Evolutionary conservation across 768 basidiomycete species (phyloP).

Genomic region (Rhizopogon rudus): DNA sequence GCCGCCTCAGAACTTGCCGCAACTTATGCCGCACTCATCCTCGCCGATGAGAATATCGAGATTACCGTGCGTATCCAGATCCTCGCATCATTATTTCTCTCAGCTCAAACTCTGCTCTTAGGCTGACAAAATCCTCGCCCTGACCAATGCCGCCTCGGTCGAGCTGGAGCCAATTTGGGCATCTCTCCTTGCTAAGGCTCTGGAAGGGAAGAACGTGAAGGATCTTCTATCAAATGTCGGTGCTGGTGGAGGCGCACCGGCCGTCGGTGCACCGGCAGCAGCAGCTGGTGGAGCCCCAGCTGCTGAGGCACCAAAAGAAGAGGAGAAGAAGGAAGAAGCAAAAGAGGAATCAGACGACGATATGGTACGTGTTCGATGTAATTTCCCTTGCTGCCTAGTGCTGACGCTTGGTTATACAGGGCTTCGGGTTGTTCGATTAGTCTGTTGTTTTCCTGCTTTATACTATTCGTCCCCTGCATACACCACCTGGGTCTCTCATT

Average conservation of each 20-base stretch:
- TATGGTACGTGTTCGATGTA: constrained; percentile 51
- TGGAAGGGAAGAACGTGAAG: constrained; percentile 97
- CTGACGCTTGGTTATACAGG: constrained; percentile 38
- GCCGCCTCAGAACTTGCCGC: constrained; percentile 79
- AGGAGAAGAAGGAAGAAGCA: constrained; percentile 77
- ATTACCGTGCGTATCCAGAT: constrained; percentile 72
- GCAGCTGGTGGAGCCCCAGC: constrained; percentile 54
- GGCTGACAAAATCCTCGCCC: constrained; percentile 89
- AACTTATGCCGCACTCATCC: constrained; percentile 96
- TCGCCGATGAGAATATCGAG: constrained; percentile 95
- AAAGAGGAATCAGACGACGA: constrained; percentile 89
- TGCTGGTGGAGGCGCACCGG: constrained; percentile 83
- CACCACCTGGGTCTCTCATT: not conserved
- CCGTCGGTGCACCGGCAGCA: constrained; percentile 48
- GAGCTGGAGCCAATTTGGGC: constrained; percentile 98
- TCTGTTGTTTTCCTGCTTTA: constrained; percentile 20
- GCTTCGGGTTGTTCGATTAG: constrained; percentile 97
- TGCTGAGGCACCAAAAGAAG: constrained; percentile 64
- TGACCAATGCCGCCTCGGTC: constrained; percentile 77
- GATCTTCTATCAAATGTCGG: constrained; percentile 95
- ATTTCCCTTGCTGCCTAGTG: not conserved
- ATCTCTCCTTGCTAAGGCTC: constrained; percentile 91
- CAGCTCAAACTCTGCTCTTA: constrained; percentile 26
- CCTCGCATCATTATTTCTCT: not conserved
- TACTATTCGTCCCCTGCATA: constrained; percentile 16